Conservation (phyloP, 2,329 filamentous ascomycete species). For the Cercospora janseana region DNA sequence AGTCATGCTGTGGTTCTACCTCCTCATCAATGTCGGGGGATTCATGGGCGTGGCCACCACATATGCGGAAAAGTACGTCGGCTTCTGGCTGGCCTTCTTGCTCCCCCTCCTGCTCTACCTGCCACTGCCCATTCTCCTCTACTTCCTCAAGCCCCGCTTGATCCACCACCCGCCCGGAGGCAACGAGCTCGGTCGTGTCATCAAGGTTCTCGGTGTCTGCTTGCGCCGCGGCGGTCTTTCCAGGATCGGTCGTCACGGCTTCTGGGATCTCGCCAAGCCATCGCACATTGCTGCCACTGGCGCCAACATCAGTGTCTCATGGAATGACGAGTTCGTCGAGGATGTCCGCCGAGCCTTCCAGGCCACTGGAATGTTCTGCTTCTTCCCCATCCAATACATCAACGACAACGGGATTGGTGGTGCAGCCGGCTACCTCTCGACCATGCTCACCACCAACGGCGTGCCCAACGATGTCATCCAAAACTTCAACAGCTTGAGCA, state of each 20-base stretch:
- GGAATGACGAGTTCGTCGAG: conserved; percentile 68
- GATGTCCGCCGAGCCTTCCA: conserved; percentile 61
- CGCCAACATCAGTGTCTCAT: conserved; percentile 39
- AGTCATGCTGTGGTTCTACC: conserved; percentile 63
- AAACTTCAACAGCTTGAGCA: conserved; percentile 48
- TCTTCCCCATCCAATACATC: conserved; percentile 46
- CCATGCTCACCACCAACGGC: conserved; percentile 35
- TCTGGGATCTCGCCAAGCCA: conserved; percentile 33
- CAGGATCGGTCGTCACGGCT: conserved; percentile 25
- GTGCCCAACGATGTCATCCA: conserved; percentile 49
- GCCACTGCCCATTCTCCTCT: conserved; percentile 39
- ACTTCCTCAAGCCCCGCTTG: conserved; percentile 32
- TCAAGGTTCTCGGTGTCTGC: conserved; percentile 27
- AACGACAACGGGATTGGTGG: conserved; percentile 38
- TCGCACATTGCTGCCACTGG: conserved; percentile 30
- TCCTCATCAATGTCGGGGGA: conserved; percentile 65
- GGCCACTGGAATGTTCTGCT: conserved; percentile 58
- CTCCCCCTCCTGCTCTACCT: conserved; percentile 63
- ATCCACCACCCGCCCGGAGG: conserved; percentile 30
- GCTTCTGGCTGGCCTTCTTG: conserved; percentile 64
- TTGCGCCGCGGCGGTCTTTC: conserved; percentile 21
- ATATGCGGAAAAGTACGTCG: conserved; percentile 64
- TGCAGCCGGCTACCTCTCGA: conserved; percentile 28
- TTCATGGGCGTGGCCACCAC: conserved; percentile 26
- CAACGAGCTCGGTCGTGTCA: conserved; percentile 29